Evolutionary conservation across 768 basidiomycete species (phyloP).

Genomic region (Podaxis sp.): DNA sequence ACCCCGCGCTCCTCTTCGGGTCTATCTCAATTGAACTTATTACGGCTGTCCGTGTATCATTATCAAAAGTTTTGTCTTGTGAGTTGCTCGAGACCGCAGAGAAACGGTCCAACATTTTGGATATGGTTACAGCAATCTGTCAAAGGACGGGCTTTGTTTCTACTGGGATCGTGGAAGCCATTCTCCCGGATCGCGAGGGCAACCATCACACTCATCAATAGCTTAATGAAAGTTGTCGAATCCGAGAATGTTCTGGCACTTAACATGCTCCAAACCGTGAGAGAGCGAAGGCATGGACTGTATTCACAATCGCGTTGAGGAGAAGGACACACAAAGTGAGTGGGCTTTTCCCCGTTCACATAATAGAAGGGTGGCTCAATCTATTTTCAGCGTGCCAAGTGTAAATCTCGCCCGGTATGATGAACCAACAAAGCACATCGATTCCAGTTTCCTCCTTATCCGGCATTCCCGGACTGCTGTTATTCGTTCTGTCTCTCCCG

Average conservation of each 20-base stretch:
- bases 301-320: not conserved
- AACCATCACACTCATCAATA: not conserved
- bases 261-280: not conserved
- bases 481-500: too few relatives aligned
- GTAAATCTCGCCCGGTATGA: not conserved
- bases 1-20: constrained; percentile 4
- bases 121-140: constrained; percentile 6
- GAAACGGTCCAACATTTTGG: not conserved
- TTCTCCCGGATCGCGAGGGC: not conserved
- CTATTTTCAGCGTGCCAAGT: not conserved
- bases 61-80: not conserved
- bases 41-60: not conserved
- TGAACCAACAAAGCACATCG: too few relatives aligned
- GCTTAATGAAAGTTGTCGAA: not conserved
- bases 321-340: constrained; percentile 1
- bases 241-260: not conserved
- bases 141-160: constrained; percentile 5
- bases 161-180: not conserved
- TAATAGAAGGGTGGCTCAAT: not conserved
- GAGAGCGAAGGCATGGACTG: not conserved
- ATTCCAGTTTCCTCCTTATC: too few relatives aligned
- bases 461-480: too few relatives aligned
- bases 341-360: not conserved
- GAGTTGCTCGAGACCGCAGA: not conserved
- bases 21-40: constrained; percentile 2